Evolutionary conservation across 805 yeast species (phyloP).

Genomic region (Wickerhamiella allomyrinae): DNA sequence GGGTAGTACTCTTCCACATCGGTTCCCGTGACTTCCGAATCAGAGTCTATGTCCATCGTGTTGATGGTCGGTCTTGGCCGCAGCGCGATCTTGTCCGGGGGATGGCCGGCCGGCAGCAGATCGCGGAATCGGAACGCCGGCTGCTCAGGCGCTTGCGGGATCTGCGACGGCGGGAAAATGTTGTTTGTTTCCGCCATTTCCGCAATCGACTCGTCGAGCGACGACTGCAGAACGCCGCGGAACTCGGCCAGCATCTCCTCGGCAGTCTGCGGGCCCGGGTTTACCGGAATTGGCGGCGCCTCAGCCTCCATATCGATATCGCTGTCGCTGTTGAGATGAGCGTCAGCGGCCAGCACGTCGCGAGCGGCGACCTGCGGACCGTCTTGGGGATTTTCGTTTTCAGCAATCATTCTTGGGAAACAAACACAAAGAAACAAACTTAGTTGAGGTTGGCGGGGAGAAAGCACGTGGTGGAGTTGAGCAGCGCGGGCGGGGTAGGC

Average conservation of each 20-base stretch:
- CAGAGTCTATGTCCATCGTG: not conserved
- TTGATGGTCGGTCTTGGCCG: not conserved
- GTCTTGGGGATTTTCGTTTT: not conserved
- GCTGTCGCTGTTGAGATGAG: not conserved
- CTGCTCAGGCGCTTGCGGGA: not conserved
- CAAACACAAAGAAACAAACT: too few species aligned
- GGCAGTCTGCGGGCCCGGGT: not conserved
- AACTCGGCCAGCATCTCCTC: not conserved
- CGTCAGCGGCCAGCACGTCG: not conserved
- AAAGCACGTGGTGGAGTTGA: too few species aligned
- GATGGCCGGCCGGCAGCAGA: not conserved
- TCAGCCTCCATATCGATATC: not conserved
- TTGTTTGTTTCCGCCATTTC: not conserved
- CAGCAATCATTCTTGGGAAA: too few species aligned
- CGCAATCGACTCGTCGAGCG: not conserved
- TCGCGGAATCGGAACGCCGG: not conserved
- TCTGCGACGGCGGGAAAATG: not conserved
- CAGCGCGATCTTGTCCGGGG: not conserved
- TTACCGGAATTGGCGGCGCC: not conserved
- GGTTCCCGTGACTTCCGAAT: not conserved
- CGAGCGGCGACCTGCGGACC: too few species aligned
- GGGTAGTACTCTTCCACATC: not conserved
- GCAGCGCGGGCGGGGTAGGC: too few species aligned
- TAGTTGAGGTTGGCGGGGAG: too few species aligned
- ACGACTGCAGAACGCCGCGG: not conserved